Evolutionary conservation across 129 eudicot genomes (phyloP), one percentile per base, ranked within the genome.

Genomic region (Arctium lappa): DNA sequence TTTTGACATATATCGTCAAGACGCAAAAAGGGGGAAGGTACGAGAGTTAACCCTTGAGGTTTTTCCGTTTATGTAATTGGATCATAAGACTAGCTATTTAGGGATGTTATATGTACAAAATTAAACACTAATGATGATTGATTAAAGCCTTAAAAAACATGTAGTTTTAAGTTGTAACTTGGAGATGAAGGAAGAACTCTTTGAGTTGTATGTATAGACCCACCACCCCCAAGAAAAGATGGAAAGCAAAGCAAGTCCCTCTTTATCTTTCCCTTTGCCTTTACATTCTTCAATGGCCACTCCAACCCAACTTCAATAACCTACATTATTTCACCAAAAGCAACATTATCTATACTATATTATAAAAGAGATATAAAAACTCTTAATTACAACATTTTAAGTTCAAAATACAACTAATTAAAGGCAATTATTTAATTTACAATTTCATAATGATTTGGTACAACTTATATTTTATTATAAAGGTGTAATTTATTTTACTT

Each of bases 181-280:
- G 80, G 71, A 79, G 31, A 80, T 65, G 80, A 84, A 84, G 87
- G 65, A 84, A 84, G 32, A 78, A 66, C 34, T 44, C 71, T 84
- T 79, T 32, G 86, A 83, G 79, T 83, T 82, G 56, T 46, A 53
- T 69, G 29, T 60, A 60, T 78, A 84, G 87, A 44, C 84, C 84
- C 87, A 75, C 78, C 75, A 46, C 74, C 80, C 71, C 69, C 81
- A 74, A 16, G 62, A 82, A 33, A 62, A 56, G 40, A 78, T n/a
- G 76, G 1, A 83, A 77, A 77, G 76, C 83, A 84, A 73, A 84
- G 80, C 76, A 73, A 79, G 18, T 78, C 60, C 74, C 39, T 73
- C 76, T 79, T 79, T 84, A 60, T 79, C 76, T 76, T 72, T 72
- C 74, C 65, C 27, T 78, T 83, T 77, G 76, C 32, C 86, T 79